Evolutionary conservation across 2,329 filamentous ascomycete genomes (phyloP), one percentile per base, ranked within the genome.

Genomic region (Arthroderma sp.): DNA sequence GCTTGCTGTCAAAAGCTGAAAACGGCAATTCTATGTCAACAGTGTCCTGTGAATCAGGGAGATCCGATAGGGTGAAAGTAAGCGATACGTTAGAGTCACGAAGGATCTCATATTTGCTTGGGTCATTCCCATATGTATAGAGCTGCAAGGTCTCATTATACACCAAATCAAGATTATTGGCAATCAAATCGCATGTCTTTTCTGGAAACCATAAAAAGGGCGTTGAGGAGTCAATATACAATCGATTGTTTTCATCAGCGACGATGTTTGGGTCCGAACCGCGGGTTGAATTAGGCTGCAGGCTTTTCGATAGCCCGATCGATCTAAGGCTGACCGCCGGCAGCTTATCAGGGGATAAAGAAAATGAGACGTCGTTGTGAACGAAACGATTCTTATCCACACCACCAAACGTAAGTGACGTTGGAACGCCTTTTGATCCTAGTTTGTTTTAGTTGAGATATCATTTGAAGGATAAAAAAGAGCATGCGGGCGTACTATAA

Each of bases 121-220:
- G 50, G 45, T 50, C 38, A 43, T 51, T 22, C 57, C 53, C 40
- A 60, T 59, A 58, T 9, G 60, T 50, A 48, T 68, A 67, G 1
- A 66, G 52, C 37, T 61, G 50, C 5, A 59, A 53, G 5, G 53
- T 54, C 9, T 57, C 49, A 42, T 66, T 58, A 46, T 61, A 67
- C 1, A 49, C 57, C 7, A 67, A 47, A 22, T 58, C 59, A 27
- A 66, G 57, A 6, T 59, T 57, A 6, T 53, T 48, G 40, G 63
- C 63, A 46, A 67, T 64, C 36, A 49, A 46, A 38, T 59, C 52
- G 46, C 65, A 67, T 6, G 61, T 54, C 9, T 52, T 49, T 4
- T 53, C 47, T 3, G 65, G 64, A 37, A 68, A 56, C 55, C 60
- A 67, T 5, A 67, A 42, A 47, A 62, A 65, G 5, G 65, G 60